These are phyloP conservation scores for Mrakia frigida DNA, from an alignment of 768 basidiomycete species.

Conservation along the genomic window DNA sequence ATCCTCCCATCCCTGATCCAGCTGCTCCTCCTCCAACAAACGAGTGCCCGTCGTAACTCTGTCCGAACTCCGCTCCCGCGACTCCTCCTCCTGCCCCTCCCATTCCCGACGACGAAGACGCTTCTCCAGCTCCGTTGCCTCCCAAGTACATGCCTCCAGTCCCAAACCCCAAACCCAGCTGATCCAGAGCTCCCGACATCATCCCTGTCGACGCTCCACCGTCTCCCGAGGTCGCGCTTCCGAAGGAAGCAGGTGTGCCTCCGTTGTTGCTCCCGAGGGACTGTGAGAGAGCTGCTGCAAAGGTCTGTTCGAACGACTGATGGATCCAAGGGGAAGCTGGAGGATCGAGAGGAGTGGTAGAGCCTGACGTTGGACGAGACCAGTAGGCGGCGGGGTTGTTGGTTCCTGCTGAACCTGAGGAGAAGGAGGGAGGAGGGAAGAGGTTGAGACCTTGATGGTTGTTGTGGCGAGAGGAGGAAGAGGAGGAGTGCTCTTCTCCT, in stretches of 20 bases:
- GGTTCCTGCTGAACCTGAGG: background rate
- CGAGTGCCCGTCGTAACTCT: background rate
- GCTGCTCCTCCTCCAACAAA: background rate
- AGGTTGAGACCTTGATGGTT: background rate
- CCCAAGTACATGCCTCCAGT: background rate
- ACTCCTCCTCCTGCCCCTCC: background rate
- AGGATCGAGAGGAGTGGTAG: slow-evolving; percentile 2
- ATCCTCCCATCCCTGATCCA: background rate
- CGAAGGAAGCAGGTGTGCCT: background rate
- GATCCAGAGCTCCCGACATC: slow-evolving; percentile 6
- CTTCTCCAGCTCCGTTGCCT: background rate
- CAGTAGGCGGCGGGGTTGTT: background rate
- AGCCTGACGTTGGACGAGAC: slow-evolving; percentile 5
- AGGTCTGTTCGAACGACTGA: slow-evolving; percentile 10
- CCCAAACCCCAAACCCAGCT: background rate
- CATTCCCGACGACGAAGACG: background rate
- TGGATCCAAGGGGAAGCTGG: background rate
- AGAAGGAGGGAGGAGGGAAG: slow-evolving; percentile 2
- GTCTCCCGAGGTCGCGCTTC: background rate
- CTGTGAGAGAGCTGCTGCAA: slow-evolving; percentile 11
- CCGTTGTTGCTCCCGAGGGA: slow-evolving; percentile 3
- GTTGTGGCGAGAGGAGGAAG: background rate
- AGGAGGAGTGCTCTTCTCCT: background rate
- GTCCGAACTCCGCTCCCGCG: background rate
- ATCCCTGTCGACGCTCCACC: background rate